phyloP scores from a whole-genome alignment of 31 red algal genomes.

The Porphyra umbilicalis region DNA sequence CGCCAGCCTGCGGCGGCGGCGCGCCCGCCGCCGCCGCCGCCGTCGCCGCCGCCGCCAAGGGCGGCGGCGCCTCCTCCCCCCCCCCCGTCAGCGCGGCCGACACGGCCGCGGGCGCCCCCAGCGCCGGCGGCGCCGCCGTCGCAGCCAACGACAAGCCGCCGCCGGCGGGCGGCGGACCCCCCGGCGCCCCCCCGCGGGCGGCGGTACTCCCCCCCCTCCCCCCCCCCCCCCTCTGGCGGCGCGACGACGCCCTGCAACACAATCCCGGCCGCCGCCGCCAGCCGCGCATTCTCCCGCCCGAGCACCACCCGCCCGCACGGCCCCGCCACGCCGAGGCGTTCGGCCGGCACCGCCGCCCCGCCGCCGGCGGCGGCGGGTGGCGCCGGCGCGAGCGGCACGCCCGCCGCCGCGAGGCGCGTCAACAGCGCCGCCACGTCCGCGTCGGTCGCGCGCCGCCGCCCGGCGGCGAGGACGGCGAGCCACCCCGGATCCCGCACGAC shows the following conservation, averaged over 20 bases:
- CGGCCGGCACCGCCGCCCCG: not conserved
- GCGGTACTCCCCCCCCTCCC: too few species aligned
- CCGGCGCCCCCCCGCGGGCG: too few species aligned
- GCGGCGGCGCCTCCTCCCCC: too few species aligned
- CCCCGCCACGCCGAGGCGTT: not conserved
- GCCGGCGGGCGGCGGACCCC: too few species aligned
- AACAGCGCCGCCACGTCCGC: not conserved
- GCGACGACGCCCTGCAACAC: not conserved
- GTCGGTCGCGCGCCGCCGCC: not conserved
- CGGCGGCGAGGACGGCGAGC: not conserved
- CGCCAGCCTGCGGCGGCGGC: not conserved
- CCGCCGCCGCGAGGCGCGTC: not conserved
- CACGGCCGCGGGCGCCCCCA: too few species aligned
- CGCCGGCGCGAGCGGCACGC: not conserved
- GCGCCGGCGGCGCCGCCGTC: too few species aligned
- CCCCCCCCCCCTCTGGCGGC: not conserved
- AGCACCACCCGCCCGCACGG: not conserved
- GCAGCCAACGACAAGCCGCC: too few species aligned
- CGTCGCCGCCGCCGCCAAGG: too few species aligned
- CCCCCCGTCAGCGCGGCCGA: too few species aligned
- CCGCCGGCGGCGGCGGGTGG: not conserved
- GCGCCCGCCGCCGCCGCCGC: too few species aligned
- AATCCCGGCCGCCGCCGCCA: not conserved
- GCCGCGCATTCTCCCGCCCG: not conserved
- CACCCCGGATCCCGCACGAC: not conserved